Evolutionary conservation across 352 stramenopile species (phyloP).

Genomic region (Phytophthora constricta): DNA sequence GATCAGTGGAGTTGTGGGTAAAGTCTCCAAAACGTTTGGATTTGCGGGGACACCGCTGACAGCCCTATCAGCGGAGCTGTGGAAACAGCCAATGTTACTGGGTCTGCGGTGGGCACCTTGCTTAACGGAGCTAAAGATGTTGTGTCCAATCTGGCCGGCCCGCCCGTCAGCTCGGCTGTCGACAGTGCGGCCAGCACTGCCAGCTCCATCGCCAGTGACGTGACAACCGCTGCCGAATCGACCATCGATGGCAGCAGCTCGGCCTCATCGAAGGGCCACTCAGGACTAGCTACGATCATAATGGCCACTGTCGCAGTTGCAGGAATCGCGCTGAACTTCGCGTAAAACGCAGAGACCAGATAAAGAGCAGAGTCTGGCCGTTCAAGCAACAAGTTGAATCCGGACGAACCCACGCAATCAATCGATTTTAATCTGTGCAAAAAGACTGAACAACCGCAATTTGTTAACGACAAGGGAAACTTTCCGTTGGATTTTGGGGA

Average conservation of each 20-base stretch:
- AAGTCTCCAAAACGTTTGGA: neutral
- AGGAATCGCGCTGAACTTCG: conserved; percentile 37
- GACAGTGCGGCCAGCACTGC: conserved; percentile 22
- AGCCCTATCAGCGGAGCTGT: conserved; percentile 22
- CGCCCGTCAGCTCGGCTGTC: conserved; percentile 8
- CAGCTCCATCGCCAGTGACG: conserved; percentile 21
- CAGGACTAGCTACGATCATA: conserved; percentile 12
- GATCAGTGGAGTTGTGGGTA: neutral
- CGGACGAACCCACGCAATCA: neutral
- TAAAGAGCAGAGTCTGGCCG: too few relatives aligned
- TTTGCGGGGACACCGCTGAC: conserved; percentile 10
- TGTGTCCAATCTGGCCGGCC: conserved; percentile 10
- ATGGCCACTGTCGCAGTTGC: conserved; percentile 26
- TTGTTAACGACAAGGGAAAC: too few relatives aligned
- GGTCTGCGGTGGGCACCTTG: conserved; percentile 15
- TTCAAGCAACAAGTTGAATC: neutral
- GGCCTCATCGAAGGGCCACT: conserved; percentile 22
- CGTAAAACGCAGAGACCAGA: conserved; percentile 10
- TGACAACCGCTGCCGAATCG: conserved; percentile 25
- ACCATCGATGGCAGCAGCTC: conserved; percentile 18
- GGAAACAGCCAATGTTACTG: conserved; percentile 17
- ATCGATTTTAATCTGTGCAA: neutral
- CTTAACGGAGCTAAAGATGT: conserved; percentile 13
- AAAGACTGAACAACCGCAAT: neutral
- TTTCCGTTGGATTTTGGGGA: too few relatives aligned